A percentile compares a stretch with the other conserved stretches of the same genome.
Evolutionary conservation across 169 alveolate genomes (phyloP).

Genomic region (Cryptosporidium ryanae): DNA sequence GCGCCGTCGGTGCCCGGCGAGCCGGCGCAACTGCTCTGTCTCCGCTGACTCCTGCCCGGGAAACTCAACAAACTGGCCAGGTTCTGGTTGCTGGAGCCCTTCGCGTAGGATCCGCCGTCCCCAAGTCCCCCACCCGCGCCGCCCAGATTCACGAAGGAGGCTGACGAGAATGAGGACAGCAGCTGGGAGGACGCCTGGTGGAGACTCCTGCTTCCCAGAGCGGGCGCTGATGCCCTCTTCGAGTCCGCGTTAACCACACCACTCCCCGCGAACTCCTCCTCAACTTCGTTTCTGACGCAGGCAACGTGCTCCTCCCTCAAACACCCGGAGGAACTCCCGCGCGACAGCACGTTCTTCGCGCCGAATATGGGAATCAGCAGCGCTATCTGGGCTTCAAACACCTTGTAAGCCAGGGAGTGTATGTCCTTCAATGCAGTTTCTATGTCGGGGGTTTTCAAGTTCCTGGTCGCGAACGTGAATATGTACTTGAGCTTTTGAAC

Average conservation of each 20-base stretch:
- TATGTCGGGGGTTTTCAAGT: slow-evolving; percentile 50
- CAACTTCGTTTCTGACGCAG: too few relatives aligned
- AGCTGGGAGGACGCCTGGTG: too few relatives aligned
- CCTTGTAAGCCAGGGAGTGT: slow-evolving; percentile 77
- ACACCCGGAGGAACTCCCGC: neutral
- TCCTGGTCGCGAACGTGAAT: slow-evolving; percentile 49
- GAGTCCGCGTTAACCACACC: neutral
- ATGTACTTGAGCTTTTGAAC: slow-evolving; percentile 45
- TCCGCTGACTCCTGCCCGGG: too few relatives aligned
- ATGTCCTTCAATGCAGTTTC: slow-evolving; percentile 56
- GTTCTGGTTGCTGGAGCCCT: too few relatives aligned
- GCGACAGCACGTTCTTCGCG: slow-evolving; percentile 32
- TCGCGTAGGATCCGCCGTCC: too few relatives aligned
- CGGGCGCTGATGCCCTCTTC: neutral
- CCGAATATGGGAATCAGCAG: slow-evolving; percentile 78
- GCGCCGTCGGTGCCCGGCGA: neutral
- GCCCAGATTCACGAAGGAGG: too few relatives aligned
- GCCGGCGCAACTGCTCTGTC: neutral
- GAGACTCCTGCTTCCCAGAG: too few relatives aligned
- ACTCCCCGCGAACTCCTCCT: neutral
- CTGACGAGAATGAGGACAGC: too few relatives aligned
- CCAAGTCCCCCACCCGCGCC: too few relatives aligned
- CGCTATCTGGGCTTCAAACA: slow-evolving; percentile 77
- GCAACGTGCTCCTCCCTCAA: too few relatives aligned
- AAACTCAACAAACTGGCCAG: too few relatives aligned